These are phyloP conservation scores for Xerocomus cyaneibrunnescens DNA, from an alignment of 1,284 basidiomycete species.

Conservation along the genomic window DNA sequence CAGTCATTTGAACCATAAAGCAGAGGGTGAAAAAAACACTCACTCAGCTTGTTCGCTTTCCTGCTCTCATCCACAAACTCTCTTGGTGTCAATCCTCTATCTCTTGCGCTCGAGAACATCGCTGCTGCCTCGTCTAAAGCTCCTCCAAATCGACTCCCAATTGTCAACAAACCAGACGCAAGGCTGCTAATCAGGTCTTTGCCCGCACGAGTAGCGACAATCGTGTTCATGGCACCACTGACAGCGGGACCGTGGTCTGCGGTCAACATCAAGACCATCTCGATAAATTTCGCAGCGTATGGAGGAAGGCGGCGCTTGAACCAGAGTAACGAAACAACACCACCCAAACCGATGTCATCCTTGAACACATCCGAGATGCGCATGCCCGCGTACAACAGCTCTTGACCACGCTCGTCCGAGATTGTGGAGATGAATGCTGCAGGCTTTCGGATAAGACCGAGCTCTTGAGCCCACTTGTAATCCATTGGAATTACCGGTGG, in stretches of 20 bases:
- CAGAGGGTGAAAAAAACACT: constrained; percentile 23
- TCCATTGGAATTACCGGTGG: constrained; percentile 99
- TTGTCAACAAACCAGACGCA: constrained; percentile 94
- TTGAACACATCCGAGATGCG: constrained; percentile 98
- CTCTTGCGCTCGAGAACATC: constrained; percentile 92
- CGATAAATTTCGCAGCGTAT: constrained; percentile 94
- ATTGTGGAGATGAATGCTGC: constrained; percentile 99
- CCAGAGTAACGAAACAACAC: constrained; percentile 96
- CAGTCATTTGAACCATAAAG: not conserved
- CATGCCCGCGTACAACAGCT: constrained; percentile 98
- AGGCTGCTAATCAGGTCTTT: constrained; percentile 98
- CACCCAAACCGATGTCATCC: constrained; percentile 95
- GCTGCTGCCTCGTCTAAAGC: constrained; percentile 97
- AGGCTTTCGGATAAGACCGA: constrained; percentile 97
- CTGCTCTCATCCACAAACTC: constrained; percentile 98
- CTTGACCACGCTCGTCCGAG: constrained; percentile 98
- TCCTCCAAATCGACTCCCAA: constrained; percentile 98
- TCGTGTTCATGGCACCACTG: constrained; percentile 99
- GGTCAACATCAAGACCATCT: constrained; percentile 99
- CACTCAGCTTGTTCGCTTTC: constrained; percentile 94
- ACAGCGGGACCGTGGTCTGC: constrained; percentile 98
- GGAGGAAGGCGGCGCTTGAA: constrained; percentile 92
- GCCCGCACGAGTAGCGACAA: constrained; percentile 97
- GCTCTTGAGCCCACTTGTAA: constrained; percentile 99
- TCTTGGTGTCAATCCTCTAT: constrained; percentile 90